These are phyloP conservation scores for Syncephalis plumigaleata DNA, from an alignment of 371 early-diverging fungal genomes.

Conservation along the genomic window DNA sequence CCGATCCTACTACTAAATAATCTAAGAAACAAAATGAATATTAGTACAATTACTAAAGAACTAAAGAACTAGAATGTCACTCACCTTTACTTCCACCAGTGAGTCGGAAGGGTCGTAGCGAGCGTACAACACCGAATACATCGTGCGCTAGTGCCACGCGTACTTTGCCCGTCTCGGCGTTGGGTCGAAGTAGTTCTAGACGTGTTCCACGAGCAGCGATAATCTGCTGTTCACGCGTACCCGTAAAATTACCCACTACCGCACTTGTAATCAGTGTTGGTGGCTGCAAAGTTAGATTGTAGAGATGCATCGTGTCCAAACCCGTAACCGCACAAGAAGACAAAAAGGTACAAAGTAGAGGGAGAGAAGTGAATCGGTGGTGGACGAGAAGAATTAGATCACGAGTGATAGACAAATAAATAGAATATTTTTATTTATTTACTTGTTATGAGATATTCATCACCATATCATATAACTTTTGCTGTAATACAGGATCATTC, in stretches of 20 bases:
- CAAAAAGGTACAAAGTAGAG: no score
- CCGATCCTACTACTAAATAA: slow-evolving; percentile 77
- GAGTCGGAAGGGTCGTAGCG: slow-evolving; percentile 51
- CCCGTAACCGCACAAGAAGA: no score
- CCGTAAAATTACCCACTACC: slow-evolving; percentile 84
- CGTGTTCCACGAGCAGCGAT: slow-evolving; percentile 62
- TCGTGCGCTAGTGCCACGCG: slow-evolving; percentile 42
- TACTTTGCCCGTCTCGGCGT: slow-evolving; percentile 68
- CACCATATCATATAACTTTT: no score
- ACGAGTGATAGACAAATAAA: no score
- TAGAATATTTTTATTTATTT: no score
- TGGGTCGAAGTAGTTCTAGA: slow-evolving; percentile 67
- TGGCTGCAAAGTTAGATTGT: slow-evolving; percentile 77
- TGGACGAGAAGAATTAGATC: no score
- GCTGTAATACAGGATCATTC: no score
- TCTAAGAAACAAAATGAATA: slow-evolving; percentile 25
- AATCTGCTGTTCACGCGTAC: slow-evolving; percentile 81
- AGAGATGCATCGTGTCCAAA: slow-evolving; percentile 54
- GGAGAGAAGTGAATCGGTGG: no score
- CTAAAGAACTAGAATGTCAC: neutral
- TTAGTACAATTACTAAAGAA: neutral
- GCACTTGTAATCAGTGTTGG: slow-evolving; percentile 61
- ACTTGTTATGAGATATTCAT: no score
- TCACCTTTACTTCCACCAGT: slow-evolving; percentile 58
- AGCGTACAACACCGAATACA: slow-evolving; percentile 75